phyloP scores from a whole-genome alignment of 2,329 filamentous ascomycete species.

The Penicillium italicum region DNA sequence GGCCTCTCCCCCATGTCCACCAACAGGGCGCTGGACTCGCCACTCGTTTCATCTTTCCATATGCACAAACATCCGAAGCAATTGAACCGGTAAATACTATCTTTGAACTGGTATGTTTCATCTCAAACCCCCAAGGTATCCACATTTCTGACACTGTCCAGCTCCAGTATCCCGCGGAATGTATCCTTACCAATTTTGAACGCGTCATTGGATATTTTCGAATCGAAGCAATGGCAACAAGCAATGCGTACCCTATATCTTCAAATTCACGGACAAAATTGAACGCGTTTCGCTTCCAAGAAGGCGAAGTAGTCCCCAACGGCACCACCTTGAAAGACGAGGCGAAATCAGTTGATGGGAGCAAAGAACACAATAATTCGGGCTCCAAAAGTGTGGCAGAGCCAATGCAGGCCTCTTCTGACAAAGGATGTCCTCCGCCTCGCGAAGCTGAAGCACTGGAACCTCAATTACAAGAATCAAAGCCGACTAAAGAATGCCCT shows the following conservation, averaged over 20 bases:
- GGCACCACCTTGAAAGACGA: constrained; percentile 22
- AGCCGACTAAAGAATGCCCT: constrained; percentile 42
- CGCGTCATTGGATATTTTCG: constrained; percentile 13
- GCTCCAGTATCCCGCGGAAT: constrained; percentile 23
- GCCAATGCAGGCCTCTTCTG: constrained; percentile 19
- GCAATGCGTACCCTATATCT: constrained; percentile 42
- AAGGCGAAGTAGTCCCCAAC: constrained; percentile 19
- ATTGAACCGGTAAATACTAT: neutral
- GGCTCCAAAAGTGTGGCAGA: constrained; percentile 36
- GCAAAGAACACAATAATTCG: constrained; percentile 46
- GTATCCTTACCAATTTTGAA: constrained; percentile 22
- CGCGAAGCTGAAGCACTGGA: constrained; percentile 16
- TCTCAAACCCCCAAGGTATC: neutral
- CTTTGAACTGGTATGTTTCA: neutral
- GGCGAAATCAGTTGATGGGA: constrained; percentile 29
- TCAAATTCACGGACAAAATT: constrained; percentile 54
- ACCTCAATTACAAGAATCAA: constrained; percentile 24
- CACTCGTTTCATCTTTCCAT: constrained; percentile 11
- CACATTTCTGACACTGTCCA: constrained; percentile 15
- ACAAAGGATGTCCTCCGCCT: constrained; percentile 17
- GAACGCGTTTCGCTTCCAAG: constrained; percentile 53
- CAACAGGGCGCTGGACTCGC: constrained; percentile 15
- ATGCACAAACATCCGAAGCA: neutral
- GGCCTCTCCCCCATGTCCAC: constrained; percentile 3
- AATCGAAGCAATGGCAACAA: constrained; percentile 26